Percentiles rank a stretch among this genome's conserved stretches.
These are phyloP conservation scores for Tylopilus felleus DNA, from an alignment of 768 basidiomycete genomes.

Conservation along the genomic window DNA sequence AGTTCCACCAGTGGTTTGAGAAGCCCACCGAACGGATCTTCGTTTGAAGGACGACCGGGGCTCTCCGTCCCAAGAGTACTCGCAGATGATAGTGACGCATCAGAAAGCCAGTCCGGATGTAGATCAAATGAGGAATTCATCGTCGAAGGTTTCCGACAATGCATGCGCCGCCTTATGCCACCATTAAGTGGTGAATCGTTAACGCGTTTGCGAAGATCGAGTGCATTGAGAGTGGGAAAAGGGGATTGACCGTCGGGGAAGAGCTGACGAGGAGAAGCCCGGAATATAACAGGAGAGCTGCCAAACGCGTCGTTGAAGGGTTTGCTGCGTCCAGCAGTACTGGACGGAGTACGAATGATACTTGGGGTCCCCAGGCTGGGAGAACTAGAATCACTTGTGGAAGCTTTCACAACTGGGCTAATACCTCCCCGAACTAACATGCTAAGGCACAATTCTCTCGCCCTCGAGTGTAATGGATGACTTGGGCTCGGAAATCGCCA, in stretches of 20 bases:
- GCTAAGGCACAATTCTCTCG: constrained; percentile 61
- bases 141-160: constrained; percentile 27
- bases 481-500: constrained; percentile 82
- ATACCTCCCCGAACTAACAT: constrained; percentile 55
- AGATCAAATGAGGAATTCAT: constrained; percentile 27
- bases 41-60: constrained; percentile 28
- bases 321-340: constrained; percentile 23
- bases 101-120: constrained; percentile 30
- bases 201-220: constrained; percentile 34
- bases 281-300: constrained; percentile 39
- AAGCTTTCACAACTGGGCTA: constrained; percentile 44
- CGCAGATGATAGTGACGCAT: constrained; percentile 28
- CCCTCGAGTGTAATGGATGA: constrained; percentile 66
- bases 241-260: constrained; percentile 37
- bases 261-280: constrained; percentile 40
- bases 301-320: constrained; percentile 30
- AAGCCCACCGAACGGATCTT: constrained; percentile 48
- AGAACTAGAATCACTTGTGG: constrained; percentile 27
- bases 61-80: constrained; percentile 20
- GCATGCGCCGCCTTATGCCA: constrained; percentile 28
- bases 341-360: constrained; percentile 29
- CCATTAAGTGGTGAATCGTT: constrained; percentile 49
- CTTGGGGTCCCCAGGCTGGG: constrained; percentile 30
- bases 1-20: constrained; percentile 34
- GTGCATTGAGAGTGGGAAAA: constrained; percentile 28